These are phyloP conservation scores for Hymenoscyphus fraxineus DNA, from an alignment of 2,329 filamentous ascomycete species.

Conservation along the genomic window DNA sequence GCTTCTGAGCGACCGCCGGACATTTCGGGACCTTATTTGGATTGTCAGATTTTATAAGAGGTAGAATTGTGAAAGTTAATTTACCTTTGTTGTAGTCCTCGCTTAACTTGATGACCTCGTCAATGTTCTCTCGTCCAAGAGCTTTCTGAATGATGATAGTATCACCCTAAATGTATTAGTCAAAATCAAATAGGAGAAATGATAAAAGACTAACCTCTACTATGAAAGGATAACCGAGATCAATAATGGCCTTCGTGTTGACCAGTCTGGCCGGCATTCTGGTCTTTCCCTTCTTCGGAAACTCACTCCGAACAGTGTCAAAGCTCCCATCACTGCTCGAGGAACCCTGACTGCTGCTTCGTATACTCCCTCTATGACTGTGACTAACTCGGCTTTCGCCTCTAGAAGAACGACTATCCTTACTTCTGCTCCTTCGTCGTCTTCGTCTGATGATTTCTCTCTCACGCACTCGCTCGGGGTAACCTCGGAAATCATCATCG, in stretches of 20 bases:
- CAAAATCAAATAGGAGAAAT: background rate
- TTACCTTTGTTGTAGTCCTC: slow-evolving; percentile 59
- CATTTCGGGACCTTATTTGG: slow-evolving; percentile 27
- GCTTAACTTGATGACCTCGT: slow-evolving; percentile 80
- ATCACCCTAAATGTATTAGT: slow-evolving; percentile 58
- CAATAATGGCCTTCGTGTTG: slow-evolving; percentile 73
- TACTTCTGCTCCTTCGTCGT: slow-evolving; percentile 39
- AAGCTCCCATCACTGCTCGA: slow-evolving; percentile 42
- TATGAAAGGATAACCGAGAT: slow-evolving; percentile 80
- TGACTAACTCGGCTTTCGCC: slow-evolving; percentile 24
- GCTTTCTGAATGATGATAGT: slow-evolving; percentile 80
- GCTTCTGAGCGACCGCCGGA: slow-evolving; percentile 44
- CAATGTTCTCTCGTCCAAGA: slow-evolving; percentile 85
- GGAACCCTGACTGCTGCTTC: slow-evolving; percentile 42
- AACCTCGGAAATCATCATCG: slow-evolving; percentile 67
- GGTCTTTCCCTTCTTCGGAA: slow-evolving; percentile 83
- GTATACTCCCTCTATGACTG: slow-evolving; percentile 26
- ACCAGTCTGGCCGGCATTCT: slow-evolving; percentile 79
- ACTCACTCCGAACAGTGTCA: slow-evolving; percentile 55
- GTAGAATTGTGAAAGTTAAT: background rate
- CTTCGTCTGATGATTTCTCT: slow-evolving; percentile 54
- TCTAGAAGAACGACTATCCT: slow-evolving; percentile 22
- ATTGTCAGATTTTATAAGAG: slow-evolving; percentile 22
- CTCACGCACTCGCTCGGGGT: slow-evolving; percentile 57
- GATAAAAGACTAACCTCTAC: slow-evolving; percentile 63